Evolutionary conservation across 352 stramenopile species (phyloP).

Genomic region (Hyaloperonospora brassicae): DNA sequence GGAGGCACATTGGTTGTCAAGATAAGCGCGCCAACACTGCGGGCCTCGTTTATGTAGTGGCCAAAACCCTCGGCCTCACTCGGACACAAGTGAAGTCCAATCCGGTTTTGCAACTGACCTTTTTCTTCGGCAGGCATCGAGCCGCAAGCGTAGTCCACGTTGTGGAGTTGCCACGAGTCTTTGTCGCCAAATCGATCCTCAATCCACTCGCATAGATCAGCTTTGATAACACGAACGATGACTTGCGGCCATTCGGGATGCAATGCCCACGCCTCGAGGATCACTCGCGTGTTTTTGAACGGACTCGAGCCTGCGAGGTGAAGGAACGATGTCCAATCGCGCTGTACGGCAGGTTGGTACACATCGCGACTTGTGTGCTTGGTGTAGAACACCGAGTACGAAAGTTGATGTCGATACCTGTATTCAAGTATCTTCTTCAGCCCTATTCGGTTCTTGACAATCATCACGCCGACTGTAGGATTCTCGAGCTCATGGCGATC

Average conservation of each 20-base stretch:
- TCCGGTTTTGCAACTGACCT: slow-evolving; percentile 59
- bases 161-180: slow-evolving; percentile 45
- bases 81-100: slow-evolving; percentile 68
- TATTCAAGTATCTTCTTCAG: slow-evolving; percentile 82
- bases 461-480: slow-evolving; percentile 68
- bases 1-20: slow-evolving; percentile 70
- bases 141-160: slow-evolving; percentile 73
- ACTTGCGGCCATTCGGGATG: slow-evolving; percentile 72
- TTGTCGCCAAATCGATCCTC: slow-evolving; percentile 41
- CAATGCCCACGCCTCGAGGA: slow-evolving; percentile 52
- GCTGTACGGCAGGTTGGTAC: slow-evolving; percentile 39
- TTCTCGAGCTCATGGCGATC: slow-evolving; percentile 67
- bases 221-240: slow-evolving; percentile 59
- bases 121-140: slow-evolving; percentile 47
- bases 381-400: slow-evolving; percentile 75
- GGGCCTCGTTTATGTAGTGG: slow-evolving; percentile 83
- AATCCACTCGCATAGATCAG: slow-evolving; percentile 58
- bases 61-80: slow-evolving; percentile 76
- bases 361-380: slow-evolving; percentile 78
- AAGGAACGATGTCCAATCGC: slow-evolving; percentile 71
- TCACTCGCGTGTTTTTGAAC: slow-evolving; percentile 75
- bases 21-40: slow-evolving; percentile 61
- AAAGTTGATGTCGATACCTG: slow-evolving; percentile 56
- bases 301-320: slow-evolving; percentile 62
- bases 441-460: slow-evolving; percentile 75